A percentile compares a stretch with the other conserved stretches of the same genome.
Evolutionary conservation across 2,329 filamentous ascomycete species (phyloP).

Genomic region (Alternaria sp.): DNA sequence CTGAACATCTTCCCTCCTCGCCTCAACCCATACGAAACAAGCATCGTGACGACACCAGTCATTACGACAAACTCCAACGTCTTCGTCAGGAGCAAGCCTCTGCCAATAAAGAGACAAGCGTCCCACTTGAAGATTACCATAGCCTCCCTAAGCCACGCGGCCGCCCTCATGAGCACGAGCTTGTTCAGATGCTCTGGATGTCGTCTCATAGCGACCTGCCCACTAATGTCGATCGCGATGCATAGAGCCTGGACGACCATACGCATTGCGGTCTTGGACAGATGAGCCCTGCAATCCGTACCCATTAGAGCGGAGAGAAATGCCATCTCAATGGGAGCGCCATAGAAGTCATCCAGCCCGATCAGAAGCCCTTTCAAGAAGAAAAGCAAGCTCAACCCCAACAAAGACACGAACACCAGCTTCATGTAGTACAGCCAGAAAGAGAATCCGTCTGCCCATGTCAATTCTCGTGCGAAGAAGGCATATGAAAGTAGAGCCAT

Average conservation of each 20-base stretch:
- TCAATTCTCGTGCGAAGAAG: background rate
- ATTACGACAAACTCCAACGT: background rate
- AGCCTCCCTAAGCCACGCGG: background rate
- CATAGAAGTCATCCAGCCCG: background rate
- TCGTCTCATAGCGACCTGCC: background rate
- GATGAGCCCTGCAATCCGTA: background rate
- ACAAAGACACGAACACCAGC: background rate
- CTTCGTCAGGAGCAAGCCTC: accelerated
- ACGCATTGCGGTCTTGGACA: background rate
- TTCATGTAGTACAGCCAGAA: background rate
- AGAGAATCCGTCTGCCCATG: background rate
- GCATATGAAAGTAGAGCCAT: background rate
- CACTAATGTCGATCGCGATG: background rate
- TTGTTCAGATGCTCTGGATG: background rate
- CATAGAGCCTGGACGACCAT: background rate
- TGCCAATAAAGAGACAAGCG: background rate
- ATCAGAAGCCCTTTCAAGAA: background rate
- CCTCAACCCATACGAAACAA: background rate
- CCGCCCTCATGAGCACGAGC: background rate
- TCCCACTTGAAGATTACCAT: background rate
- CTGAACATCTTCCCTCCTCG: background rate
- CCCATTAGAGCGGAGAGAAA: background rate
- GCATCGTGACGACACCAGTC: background rate
- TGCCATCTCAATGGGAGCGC: background rate
- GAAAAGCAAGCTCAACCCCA: background rate